Evolutionary conservation across 2,329 filamentous ascomycete genomes (phyloP).

Genomic region (Botrytis pseudocinerea): DNA sequence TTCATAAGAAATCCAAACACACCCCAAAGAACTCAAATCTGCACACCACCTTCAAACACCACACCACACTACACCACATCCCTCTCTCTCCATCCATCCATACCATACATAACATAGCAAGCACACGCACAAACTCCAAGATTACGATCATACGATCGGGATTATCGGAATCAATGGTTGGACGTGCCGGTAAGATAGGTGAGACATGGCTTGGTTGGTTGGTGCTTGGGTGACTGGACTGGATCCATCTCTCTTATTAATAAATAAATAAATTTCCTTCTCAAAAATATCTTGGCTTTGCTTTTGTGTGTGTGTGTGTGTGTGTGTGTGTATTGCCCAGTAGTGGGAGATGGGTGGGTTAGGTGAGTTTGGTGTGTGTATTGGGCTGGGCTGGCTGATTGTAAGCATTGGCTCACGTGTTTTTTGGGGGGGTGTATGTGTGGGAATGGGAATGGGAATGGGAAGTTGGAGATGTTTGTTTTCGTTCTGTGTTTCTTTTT

Average conservation of each 20-base stretch:
- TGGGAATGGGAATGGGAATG: not conserved
- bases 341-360: constrained; percentile 7
- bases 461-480: not conserved
- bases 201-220: not conserved
- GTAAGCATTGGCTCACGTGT: not conserved
- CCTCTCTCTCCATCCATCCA: too few species aligned
- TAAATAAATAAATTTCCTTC: too few species aligned
- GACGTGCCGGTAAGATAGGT: constrained; percentile 2
- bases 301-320: not conserved
- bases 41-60: not conserved
- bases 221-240: not conserved
- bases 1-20: not conserved
- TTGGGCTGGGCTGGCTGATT: not conserved
- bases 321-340: not conserved
- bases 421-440: not conserved
- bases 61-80: not conserved
- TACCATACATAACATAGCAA: too few species aligned
- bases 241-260: not conserved
- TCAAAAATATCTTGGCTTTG: not conserved
- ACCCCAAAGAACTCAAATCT: not conserved
- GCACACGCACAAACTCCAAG: not conserved
- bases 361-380: constrained; percentile 5
- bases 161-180: constrained; percentile 14
- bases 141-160: constrained; percentile 18
- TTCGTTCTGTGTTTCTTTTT: too few species aligned